phyloP scores from a whole-genome alignment of 495 filamentous ascomycete genomes.

The Clohesyomyces aquaticus region DNA sequence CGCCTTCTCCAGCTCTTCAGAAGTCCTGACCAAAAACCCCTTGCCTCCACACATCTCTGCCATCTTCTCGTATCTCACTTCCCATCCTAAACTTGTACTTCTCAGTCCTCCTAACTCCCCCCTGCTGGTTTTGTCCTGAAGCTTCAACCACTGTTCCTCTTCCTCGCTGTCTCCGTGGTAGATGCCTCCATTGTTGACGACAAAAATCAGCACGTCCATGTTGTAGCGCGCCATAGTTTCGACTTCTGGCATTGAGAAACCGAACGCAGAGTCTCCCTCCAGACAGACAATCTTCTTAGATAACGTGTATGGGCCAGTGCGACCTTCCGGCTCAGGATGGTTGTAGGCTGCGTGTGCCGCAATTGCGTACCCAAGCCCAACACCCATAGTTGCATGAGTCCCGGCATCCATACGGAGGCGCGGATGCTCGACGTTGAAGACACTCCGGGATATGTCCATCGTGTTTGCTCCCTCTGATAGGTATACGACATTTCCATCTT shows the following conservation, averaged over 20 bases:
- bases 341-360: slow-evolving; percentile 66
- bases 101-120: slow-evolving; percentile 49
- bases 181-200: slow-evolving; percentile 68
- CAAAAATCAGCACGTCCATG: slow-evolving; percentile 64
- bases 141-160: slow-evolving; percentile 49
- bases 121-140: slow-evolving; percentile 48
- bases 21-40: slow-evolving; percentile 58
- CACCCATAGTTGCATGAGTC: slow-evolving; percentile 69
- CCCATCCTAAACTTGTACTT: slow-evolving; percentile 61
- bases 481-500: slow-evolving; percentile 60
- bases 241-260: slow-evolving; percentile 63
- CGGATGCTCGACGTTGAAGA: slow-evolving; percentile 61
- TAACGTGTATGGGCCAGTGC: slow-evolving; percentile 26
- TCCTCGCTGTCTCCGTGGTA: slow-evolving; percentile 61
- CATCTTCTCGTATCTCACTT: slow-evolving; percentile 62
- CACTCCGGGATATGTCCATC: slow-evolving; percentile 67
- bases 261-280: slow-evolving; percentile 69
- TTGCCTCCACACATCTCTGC: slow-evolving; percentile 62
- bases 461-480: slow-evolving; percentile 69
- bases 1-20: slow-evolving; percentile 57
- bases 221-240: slow-evolving; percentile 67
- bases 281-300: slow-evolving; percentile 64
- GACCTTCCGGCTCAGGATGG: slow-evolving; percentile 39
- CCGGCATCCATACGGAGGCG: slow-evolving; percentile 66
- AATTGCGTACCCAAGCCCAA: slow-evolving; percentile 66